Percentiles rank a stretch among this genome's conserved stretches.
phyloP scores from a whole-genome alignment of 1,284 basidiomycete genomes.

The Singerocomus rubriflavus region DNA sequence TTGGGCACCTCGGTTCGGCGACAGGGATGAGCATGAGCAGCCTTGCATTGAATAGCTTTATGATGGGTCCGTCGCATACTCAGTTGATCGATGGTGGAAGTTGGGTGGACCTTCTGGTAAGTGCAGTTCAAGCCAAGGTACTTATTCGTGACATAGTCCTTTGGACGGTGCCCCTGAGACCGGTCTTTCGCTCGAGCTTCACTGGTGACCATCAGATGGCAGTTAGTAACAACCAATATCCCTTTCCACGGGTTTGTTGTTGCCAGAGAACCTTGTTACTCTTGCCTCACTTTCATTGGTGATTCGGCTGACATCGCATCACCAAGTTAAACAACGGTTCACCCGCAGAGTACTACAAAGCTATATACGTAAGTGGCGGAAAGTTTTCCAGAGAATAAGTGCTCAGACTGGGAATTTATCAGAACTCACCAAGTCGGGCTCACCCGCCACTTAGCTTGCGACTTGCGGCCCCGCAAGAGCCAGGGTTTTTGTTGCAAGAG shows the following conservation, averaged over 20 bases:
- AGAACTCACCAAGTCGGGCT: slow-evolving; percentile 59
- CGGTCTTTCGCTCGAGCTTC: not conserved
- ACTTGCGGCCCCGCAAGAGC: slow-evolving; percentile 62
- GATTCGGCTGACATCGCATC: slow-evolving; percentile 13
- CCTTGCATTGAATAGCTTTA: slow-evolving; percentile 43
- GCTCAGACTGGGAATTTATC: slow-evolving; percentile 3
- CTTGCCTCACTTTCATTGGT: not conserved
- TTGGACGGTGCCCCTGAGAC: not conserved
- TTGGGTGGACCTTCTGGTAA: slow-evolving; percentile 69
- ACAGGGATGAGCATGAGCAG: slow-evolving; percentile 40
- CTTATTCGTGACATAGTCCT: not conserved
- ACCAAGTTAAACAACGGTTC: slow-evolving; percentile 27
- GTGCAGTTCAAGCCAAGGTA: slow-evolving; percentile 21
- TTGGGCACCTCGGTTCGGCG: slow-evolving; percentile 25
- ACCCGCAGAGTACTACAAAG: slow-evolving; percentile 37
- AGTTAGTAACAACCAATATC: not conserved
- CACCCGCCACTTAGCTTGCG: slow-evolving; percentile 70
- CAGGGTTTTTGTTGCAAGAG: slow-evolving; percentile 65
- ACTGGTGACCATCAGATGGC: not conserved
- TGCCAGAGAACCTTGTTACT: not conserved
- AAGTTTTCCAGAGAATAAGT: not conserved
- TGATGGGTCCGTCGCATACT: slow-evolving; percentile 23
- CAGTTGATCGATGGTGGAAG: slow-evolving; percentile 35
- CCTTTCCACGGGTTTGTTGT: not conserved
- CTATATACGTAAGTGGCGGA: slow-evolving; percentile 39